Evolutionary conservation across 805 yeast genomes (phyloP), one percentile per base, ranked within the genome.

Genomic region (Hanseniaspora clermontiae): DNA sequence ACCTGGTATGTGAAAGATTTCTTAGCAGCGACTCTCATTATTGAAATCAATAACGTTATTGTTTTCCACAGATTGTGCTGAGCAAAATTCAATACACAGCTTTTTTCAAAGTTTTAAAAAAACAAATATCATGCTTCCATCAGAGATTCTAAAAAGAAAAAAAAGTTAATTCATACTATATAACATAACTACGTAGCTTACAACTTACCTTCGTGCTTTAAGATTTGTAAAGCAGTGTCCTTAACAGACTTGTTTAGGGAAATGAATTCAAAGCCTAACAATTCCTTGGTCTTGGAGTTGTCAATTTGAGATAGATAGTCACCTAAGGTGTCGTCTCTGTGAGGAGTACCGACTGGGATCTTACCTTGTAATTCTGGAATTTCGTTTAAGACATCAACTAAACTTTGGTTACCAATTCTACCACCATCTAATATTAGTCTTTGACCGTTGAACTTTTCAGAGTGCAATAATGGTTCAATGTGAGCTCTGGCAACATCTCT

Each of bases 401-500:
- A 57, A 6, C 58, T 60, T 59, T 70, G 72, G 34, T 61, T 57
- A 31, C 63, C 60, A 57, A 66, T 65, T 43, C 58, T 58, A 50
- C 64, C 68, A n/a, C 58, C 61, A 9, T 62, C 38, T 43, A 67
- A 50, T 8, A 66, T 48, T 40, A 55, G 43, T 61, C 77, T 69
- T 51, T 73, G 61, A 14, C 70, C 71, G 31, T 59, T 49, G 52
- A 62, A 60, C 32, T 71, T 67, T 38, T 65, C 66, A 55, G 50
- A 49, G 46, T 66, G 70, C 61, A 74, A 76, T 57, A 78, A 70
- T 4, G 83, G 81, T 17, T 64, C 61, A 14, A 79, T 61, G 63
- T 82, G 87, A 9, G 82, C 80, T 55, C 63, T 64, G 8, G 86
- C 84, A 42, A 78, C 83, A 63, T 82, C 86, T 62, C 84, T 73